Evolutionary conservation across 2,329 filamentous ascomycete genomes (phyloP).

Genomic region (Colletotrichum chrysophilum): DNA sequence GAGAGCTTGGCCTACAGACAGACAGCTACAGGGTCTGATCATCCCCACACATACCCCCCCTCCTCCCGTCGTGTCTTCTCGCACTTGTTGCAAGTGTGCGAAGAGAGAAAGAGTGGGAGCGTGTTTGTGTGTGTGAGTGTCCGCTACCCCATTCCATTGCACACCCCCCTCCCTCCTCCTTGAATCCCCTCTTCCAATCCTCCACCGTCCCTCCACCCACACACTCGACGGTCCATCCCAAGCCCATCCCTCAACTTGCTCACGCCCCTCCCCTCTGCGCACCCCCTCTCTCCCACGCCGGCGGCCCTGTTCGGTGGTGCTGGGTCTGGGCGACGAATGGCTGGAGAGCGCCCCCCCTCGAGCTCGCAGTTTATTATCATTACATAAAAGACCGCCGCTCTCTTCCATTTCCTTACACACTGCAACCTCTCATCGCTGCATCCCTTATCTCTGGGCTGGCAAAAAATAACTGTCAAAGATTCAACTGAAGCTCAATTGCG

Average conservation of each 20-base stretch:
- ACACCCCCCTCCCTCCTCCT: neutral
- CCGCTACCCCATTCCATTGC: neutral
- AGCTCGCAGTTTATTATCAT: constrained; percentile 24
- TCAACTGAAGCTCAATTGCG: constrained; percentile 24
- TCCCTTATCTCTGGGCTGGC: constrained; percentile 26
- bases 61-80: neutral
- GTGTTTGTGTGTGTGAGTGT: neutral
- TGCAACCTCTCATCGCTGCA: constrained; percentile 26
- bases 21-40: neutral
- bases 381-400: constrained; percentile 25
- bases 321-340: constrained; percentile 21
- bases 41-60: neutral
- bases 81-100: neutral
- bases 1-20: constrained; percentile 6
- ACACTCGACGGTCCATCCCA: neutral
- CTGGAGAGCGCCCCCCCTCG: constrained; percentile 15
- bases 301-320: constrained; percentile 20
- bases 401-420: constrained; percentile 26
- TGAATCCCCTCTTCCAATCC: constrained; percentile 3
- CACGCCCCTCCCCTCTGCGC: neutral
- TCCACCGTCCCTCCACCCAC: neutral
- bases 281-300: constrained; percentile 19
- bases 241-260: neutral
- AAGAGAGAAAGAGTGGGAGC: neutral
- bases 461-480: constrained; percentile 22